A percentile compares a stretch with the other conserved stretches of the same genome.
Conservation (phyloP, 2,329 filamentous ascomycete species). For the Amesomyces nigricolor region DNA sequence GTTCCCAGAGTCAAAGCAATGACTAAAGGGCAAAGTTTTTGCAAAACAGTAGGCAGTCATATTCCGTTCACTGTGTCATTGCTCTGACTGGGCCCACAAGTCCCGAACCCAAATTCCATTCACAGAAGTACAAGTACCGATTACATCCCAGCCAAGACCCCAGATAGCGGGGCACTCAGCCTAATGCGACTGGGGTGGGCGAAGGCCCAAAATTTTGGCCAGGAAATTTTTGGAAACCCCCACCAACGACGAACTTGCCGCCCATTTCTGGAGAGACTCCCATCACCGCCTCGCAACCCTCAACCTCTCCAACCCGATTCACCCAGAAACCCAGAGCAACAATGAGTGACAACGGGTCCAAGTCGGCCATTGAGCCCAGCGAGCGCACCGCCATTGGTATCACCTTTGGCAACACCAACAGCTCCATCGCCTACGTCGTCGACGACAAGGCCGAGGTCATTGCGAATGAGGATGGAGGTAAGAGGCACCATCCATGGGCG, state of each 20-base stretch:
- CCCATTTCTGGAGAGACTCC: neutral
- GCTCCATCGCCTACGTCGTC: conserved; percentile 87
- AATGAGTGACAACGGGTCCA: conserved; percentile 41
- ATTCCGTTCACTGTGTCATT: neutral
- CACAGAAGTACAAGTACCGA: neutral
- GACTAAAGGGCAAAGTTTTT: too few species aligned
- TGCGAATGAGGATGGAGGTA: conserved; percentile 96
- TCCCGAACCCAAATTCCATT: too few species aligned
- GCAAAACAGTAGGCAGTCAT: too few species aligned
- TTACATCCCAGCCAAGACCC: too few species aligned
- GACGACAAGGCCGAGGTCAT: conserved; percentile 97
- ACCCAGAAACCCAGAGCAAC: conserved; percentile 2
- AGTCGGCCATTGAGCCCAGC: conserved; percentile 46
- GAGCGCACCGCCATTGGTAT: conserved; percentile 80
- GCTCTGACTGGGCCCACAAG: too few species aligned
- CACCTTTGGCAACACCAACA: conserved; percentile 97
- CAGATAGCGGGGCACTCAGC: conserved; percentile 7
- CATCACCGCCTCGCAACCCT: conserved; percentile 15
- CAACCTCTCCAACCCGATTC: neutral
- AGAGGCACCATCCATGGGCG: conserved; percentile 29
- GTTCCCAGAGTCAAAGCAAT: too few species aligned
- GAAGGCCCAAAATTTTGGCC: conserved; percentile 6
- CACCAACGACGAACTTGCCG: conserved; percentile 13
- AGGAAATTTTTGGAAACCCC: conserved; percentile 23
- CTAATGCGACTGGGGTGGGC: neutral